Conservation (phyloP, 495 filamentous ascomycete species). For the Podospora pseudoanserina region DNA sequence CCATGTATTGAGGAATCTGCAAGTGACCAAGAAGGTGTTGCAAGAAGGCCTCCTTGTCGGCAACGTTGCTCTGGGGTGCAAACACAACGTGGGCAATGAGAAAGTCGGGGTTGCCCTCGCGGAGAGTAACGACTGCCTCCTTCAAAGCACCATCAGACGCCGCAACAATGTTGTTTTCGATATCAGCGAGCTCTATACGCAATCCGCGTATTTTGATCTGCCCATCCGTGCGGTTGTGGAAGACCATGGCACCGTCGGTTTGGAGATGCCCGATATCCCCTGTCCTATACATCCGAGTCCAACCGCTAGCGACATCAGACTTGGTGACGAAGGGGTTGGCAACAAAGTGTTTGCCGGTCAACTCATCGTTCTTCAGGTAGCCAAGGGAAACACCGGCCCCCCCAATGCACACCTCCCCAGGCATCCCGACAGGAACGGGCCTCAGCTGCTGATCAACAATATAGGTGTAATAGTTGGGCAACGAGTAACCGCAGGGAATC, state of each 20-base stretch:
- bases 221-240: slow-evolving; percentile 41
- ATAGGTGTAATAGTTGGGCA: slow-evolving; percentile 31
- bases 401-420: slow-evolving; percentile 42
- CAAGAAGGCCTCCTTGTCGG: slow-evolving; percentile 2
- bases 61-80: neutral
- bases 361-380: slow-evolving; percentile 39
- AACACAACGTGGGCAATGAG: slow-evolving; percentile 39
- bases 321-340: slow-evolving; percentile 24
- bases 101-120: slow-evolving; percentile 18
- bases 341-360: slow-evolving; percentile 36
- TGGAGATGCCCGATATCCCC: slow-evolving; percentile 39
- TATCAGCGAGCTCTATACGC: slow-evolving; percentile 51
- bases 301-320: slow-evolving; percentile 13
- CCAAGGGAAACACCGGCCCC: slow-evolving; percentile 37
- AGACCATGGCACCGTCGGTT: slow-evolving; percentile 37
- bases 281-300: slow-evolving; percentile 39
- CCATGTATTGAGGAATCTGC: slow-evolving; percentile 47
- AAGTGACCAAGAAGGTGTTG: slow-evolving; percentile 19
- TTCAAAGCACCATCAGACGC: slow-evolving; percentile 25
- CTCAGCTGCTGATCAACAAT: slow-evolving; percentile 46
- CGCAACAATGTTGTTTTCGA: slow-evolving; percentile 39
- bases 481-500: no score
- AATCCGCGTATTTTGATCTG: slow-evolving; percentile 53
- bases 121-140: slow-evolving; percentile 36
- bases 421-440: slow-evolving; percentile 21